These are phyloP conservation scores for Suillus hirtellus DNA, from an alignment of 768 basidiomycete genomes.

Conservation along the genomic window DNA sequence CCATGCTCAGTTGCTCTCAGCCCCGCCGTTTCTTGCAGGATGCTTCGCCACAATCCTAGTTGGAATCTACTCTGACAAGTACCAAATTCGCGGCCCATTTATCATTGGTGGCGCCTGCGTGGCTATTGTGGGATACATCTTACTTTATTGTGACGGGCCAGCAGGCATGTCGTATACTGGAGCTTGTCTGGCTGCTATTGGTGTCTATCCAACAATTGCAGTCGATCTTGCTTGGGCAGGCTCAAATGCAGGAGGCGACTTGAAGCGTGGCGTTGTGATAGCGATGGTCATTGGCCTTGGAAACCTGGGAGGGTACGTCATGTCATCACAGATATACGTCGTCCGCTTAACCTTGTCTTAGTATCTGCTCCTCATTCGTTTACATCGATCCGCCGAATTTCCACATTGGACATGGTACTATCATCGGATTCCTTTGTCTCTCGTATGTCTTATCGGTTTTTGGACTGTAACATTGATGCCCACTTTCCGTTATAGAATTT, in stretches of 20 bases:
- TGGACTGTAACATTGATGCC: conserved; percentile 25
- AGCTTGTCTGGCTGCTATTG: conserved; percentile 49
- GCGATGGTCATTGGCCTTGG: conserved; percentile 56
- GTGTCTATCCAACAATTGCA: conserved; percentile 52
- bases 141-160: conserved; percentile 39
- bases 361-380: conserved; percentile 44
- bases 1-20: conserved; percentile 49
- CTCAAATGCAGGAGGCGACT: conserved; percentile 56
- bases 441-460: conserved; percentile 15
- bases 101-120: conserved; percentile 43
- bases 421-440: conserved; percentile 37
- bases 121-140: conserved; percentile 51
- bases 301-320: conserved; percentile 51
- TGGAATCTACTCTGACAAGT: conserved; percentile 44
- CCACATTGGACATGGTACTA: conserved; percentile 38
- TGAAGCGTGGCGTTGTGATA: conserved; percentile 50
- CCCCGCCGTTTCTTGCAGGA: conserved; percentile 50
- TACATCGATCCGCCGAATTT: conserved; percentile 40
- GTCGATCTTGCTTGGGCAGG: conserved; percentile 55
- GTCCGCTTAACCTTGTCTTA: conserved; percentile 27
- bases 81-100: conserved; percentile 48
- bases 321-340: conserved; percentile 24
- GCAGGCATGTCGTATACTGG: conserved; percentile 42
- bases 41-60: conserved; percentile 44
- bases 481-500: conserved; percentile 39